Conservation (phyloP, 2,329 filamentous ascomycete genomes). For the Phaeosphaeria sp. region DNA sequence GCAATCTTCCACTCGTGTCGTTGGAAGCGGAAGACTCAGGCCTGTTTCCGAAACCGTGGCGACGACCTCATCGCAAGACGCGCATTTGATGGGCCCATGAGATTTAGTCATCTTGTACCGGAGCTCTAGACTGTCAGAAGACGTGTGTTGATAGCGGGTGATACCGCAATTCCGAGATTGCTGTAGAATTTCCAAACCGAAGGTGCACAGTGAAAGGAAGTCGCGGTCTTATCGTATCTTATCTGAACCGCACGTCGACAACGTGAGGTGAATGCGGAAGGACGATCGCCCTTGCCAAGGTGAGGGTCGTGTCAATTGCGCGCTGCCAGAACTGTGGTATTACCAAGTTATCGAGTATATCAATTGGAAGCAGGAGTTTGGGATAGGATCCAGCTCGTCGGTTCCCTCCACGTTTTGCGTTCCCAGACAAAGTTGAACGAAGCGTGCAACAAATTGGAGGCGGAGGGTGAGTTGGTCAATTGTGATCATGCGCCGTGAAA, state of each 20-base stretch:
- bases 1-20: constrained; percentile 13
- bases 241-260: neutral
- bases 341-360: neutral
- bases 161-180: too few relatives aligned
- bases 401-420: neutral
- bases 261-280: neutral
- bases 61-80: constrained; percentile 11
- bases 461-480: too few relatives aligned
- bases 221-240: neutral
- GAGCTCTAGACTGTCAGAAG: too few relatives aligned
- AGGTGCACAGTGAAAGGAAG: neutral
- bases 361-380: too few relatives aligned
- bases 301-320: neutral
- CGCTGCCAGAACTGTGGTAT: neutral
- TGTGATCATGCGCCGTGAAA: neutral
- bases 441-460: too few relatives aligned
- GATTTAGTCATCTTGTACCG: neutral
- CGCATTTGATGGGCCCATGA: neutral
- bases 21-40: constrained; percentile 6
- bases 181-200: too few relatives aligned
- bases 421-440: neutral
- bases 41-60: constrained; percentile 17
- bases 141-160: too few relatives aligned
- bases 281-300: neutral
- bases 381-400: neutral